Evolutionary conservation across 1,284 basidiomycete genomes (phyloP), one percentile per base, ranked within the genome.

Genomic region (Lentinus polychrous): DNA sequence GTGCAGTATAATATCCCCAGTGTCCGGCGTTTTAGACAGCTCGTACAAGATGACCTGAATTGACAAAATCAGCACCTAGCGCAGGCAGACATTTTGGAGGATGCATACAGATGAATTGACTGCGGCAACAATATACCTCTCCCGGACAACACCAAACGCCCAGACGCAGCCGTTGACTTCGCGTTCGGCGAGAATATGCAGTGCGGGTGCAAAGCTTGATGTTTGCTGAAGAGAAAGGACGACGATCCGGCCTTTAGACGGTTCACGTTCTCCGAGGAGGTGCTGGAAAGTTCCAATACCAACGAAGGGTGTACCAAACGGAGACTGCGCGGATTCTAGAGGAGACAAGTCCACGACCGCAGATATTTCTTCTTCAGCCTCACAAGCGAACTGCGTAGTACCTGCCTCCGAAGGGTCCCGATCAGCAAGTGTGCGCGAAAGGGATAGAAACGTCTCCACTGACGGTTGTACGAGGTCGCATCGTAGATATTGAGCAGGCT

Each of bases 401-500:
- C 66, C 86, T 84, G 55, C 10, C 24, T 12, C 22, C 7, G 18
- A n/a, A 36, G 12, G 6, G 23, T 5, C 5, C 7, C 34, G 14
- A 8, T 33, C 4, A 33, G 23, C 24, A 45, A 35, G 5, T 18
- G 15, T 15, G 31, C 2, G 36, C 43, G 11, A 8, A 32, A 37
- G 14, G 11, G 31, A 2, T 20, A 40, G 7, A 5, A 23, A 6
- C n/a, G 39, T 23, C 7, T 20, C 6, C 12, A 60, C 81, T 60
- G 55, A 91, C 91, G 64, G 43, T 76, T 69, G 50, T 91, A 83
- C 8, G 79, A 75, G 6, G 68, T 71, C 31, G 83, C 78, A 57
- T 91, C 79, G 17, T 91, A 62, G 0, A 92, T 57, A 56, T 81
- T 80, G 60, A 94, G 79, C 7, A 74, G 77, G 51, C 82, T 81